phyloP scores from a whole-genome alignment of 345 rosid species.

The Pugionium dolabratum region DNA sequence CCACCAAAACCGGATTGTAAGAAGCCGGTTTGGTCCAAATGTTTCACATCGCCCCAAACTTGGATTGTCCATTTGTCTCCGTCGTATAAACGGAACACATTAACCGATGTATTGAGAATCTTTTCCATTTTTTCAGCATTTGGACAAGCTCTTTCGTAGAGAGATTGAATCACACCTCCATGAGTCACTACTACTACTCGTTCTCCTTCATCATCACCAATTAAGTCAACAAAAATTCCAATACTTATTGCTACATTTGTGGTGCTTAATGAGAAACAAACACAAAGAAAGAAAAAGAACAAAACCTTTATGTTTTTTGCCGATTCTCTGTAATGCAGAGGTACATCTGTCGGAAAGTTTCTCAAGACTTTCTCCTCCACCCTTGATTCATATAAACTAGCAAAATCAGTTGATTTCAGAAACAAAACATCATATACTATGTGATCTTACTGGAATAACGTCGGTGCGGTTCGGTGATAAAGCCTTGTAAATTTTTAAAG shows the following conservation, averaged over 20 bases:
- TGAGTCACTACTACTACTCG: not conserved
- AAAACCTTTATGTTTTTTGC: constrained; percentile 63
- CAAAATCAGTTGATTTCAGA: not conserved
- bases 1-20: constrained; percentile 33
- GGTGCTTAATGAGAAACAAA: too few relatives aligned
- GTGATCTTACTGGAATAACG: constrained; percentile 59
- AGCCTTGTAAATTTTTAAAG: constrained; percentile 57
- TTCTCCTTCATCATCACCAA: not conserved
- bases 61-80: constrained; percentile 55
- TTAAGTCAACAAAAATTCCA: too few relatives aligned
- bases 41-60: constrained; percentile 62
- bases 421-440: not conserved
- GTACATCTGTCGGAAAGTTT: constrained; percentile 69
- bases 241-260: too few relatives aligned
- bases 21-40: constrained; percentile 53
- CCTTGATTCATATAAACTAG: constrained; percentile 40
- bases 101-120: constrained; percentile 66
- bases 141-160: constrained; percentile 67
- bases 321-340: constrained; percentile 64
- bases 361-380: constrained; percentile 89
- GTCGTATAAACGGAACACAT: constrained; percentile 55
- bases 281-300: not conserved
- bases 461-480: constrained; percentile 52
- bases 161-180: constrained; percentile 46
- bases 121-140: constrained; percentile 46